Conservation (phyloP, 2,329 filamentous ascomycete genomes). For the Periglandula ipomoeae region DNA sequence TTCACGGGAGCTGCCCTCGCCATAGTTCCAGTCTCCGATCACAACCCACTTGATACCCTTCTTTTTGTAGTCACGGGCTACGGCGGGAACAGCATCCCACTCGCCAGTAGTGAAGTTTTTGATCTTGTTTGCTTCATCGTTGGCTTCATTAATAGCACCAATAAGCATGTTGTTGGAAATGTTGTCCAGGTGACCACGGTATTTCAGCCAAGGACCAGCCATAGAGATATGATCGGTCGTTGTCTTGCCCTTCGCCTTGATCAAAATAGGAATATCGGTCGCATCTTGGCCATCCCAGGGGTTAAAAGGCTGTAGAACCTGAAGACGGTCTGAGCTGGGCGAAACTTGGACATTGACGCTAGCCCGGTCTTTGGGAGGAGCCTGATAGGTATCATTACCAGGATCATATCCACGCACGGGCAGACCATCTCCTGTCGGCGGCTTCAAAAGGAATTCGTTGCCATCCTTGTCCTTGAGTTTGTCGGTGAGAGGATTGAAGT, state of each 20-base stretch:
- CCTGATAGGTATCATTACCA: conserved; percentile 90
- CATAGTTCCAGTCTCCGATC: conserved; percentile 99
- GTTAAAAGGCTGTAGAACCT: conserved; percentile 78
- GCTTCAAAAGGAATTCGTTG: conserved; percentile 84
- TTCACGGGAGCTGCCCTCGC: conserved; percentile 94
- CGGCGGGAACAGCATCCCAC: conserved; percentile 81
- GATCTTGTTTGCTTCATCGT: conserved; percentile 96
- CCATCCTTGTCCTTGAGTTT: conserved; percentile 89
- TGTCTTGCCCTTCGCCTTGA: conserved; percentile 95
- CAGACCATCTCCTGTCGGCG: conserved; percentile 73
- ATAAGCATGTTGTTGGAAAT: conserved; percentile 99
- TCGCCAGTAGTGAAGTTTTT: conserved; percentile 81
- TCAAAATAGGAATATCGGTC: conserved; percentile 75
- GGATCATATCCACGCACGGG: conserved; percentile 79
- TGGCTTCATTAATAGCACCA: conserved; percentile 90
- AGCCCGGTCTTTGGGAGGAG: conserved; percentile 71
- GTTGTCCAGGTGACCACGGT: conserved; percentile 97
- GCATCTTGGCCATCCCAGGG: conserved; percentile 92
- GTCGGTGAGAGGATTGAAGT: conserved; percentile 94
- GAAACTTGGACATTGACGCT: conserved; percentile 72
- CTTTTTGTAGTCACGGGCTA: conserved; percentile 96
- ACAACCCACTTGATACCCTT: conserved; percentile 96
- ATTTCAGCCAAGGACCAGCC: conserved; percentile 96
- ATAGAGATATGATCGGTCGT: conserved; percentile 97
- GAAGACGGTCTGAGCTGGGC: conserved; percentile 86